phyloP scores from a whole-genome alignment of 2,329 filamentous ascomycete genomes.

The Ophiostoma populinum region DNA sequence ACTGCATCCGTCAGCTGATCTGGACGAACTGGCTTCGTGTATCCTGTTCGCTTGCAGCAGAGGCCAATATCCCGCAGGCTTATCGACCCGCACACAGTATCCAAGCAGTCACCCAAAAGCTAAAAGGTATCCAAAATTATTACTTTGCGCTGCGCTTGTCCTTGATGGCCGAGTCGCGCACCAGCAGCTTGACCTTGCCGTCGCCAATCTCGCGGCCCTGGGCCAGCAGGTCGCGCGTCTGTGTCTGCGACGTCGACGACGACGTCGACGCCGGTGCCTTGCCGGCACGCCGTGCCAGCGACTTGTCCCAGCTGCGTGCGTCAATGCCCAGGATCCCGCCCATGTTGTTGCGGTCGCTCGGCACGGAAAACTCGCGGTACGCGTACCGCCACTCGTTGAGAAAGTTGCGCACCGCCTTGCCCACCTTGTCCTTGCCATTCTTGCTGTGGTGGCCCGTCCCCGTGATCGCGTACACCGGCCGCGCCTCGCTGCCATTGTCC shows the following conservation, averaged over 20 bases:
- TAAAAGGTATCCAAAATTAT: too few relatives aligned
- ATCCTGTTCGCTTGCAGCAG: too few relatives aligned
- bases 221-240: constrained; percentile 39
- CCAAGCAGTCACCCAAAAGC: too few relatives aligned
- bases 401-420: constrained; percentile 79
- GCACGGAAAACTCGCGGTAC: constrained; percentile 90
- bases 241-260: constrained; percentile 15
- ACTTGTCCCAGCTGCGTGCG: constrained; percentile 49
- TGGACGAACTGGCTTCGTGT: too few relatives aligned
- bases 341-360: constrained; percentile 70
- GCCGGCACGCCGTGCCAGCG: constrained; percentile 19
- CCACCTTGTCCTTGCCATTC: constrained; percentile 97
- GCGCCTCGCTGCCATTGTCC: constrained; percentile 56
- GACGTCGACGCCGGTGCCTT: not conserved
- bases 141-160: constrained; percentile 1
- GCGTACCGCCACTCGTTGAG: constrained; percentile 92
- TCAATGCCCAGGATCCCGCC: constrained; percentile 61
- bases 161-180: constrained; percentile 27
- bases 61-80: too few relatives aligned
- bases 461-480: constrained; percentile 86
- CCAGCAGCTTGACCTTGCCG: constrained; percentile 47
- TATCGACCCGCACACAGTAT: too few relatives aligned
- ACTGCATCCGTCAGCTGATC: too few relatives aligned
- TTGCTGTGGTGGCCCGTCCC: constrained; percentile 96
- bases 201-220: constrained; percentile 52